Evolutionary conservation across 768 basidiomycete genomes (phyloP).

Genomic region (Termitomyces eurrhizus): DNA sequence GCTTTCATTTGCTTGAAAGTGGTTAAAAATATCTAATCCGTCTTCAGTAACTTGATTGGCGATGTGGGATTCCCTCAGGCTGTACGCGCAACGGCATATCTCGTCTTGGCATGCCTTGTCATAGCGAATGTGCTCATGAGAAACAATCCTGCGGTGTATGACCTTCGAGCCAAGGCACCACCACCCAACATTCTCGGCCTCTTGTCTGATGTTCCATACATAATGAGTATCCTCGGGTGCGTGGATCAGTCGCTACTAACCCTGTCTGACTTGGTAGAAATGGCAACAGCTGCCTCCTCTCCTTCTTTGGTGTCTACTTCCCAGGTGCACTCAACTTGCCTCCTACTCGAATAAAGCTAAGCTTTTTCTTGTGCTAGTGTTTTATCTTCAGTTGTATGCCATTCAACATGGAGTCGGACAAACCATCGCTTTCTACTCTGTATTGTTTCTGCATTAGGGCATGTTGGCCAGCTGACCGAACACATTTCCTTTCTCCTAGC

Average conservation of each 20-base stretch:
- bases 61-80: slow-evolving; percentile 23
- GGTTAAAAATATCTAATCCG: neutral
- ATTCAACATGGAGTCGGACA: slow-evolving; percentile 18
- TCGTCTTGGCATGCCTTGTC: slow-evolving; percentile 19
- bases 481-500: slow-evolving; percentile 17
- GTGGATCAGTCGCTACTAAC: neutral
- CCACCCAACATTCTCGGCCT: slow-evolving; percentile 10
- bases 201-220: slow-evolving; percentile 27
- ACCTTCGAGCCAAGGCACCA: slow-evolving; percentile 4
- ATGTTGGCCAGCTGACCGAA: too few species aligned
- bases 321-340: slow-evolving; percentile 10
- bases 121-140: slow-evolving; percentile 18
- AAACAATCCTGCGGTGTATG: slow-evolving; percentile 6
- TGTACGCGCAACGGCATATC: slow-evolving; percentile 16
- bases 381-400: slow-evolving; percentile 17
- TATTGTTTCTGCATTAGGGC: neutral
- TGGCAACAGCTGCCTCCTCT: neutral
- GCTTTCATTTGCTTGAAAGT: neutral
- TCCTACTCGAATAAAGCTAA: neutral
- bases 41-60: slow-evolving; percentile 16
- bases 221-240: slow-evolving; percentile 25
- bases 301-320: slow-evolving; percentile 13
- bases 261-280: neutral
- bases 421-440: slow-evolving; percentile 16
- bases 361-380: neutral